Base-by-base conservation (phyloP, 2,329 filamentous ascomycete genomes). In the Orbilia oligospora region DNA sequence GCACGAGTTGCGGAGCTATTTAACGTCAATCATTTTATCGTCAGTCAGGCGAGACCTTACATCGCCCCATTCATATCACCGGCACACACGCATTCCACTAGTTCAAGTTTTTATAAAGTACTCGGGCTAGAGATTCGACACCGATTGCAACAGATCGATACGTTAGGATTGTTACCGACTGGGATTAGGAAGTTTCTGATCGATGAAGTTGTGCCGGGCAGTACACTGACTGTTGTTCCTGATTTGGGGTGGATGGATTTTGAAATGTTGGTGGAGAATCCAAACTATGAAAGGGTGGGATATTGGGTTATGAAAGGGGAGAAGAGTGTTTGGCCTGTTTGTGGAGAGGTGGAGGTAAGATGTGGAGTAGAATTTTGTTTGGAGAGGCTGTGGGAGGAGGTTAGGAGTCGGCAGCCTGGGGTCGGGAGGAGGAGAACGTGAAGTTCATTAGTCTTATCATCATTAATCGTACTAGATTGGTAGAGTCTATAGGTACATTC, bases 11-110 rank as follows among this genome's bases (percentile, higher is more conserved):
- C 91, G 5, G 92, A 95, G 85, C 88, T 95, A 10, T 96, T 96
- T 87, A 97, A 97, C 83, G 93, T 97, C 67, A 97, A 97, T 83
- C 94, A 97, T 86, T 97, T 97, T 85, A 93, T 98, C 80, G 90
- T 98, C 81, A 96, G 92, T 80, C 95, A 97, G 85, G 94, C 95
- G 0, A 89, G 94, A 2, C 95, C 95, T 0, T 97, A 97, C 84
- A 87, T 97, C 16, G 91, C 95, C 30, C 94, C 94, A 0, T 96
- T 97, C 82, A 90, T 91, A 79, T 92, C 91, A 55, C 92, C 95
- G 81, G 90, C 94, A 86, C 92, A 94, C 84, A 88, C 88, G 82
- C 88, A 86, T 65, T 90, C 86, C 83, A 84, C 89, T 36, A 88
- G 87, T 5, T 87, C 87, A 16, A 89, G 90, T 76, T 83, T 91